Base-by-base conservation (phyloP, 805 yeast species). In the Candida parachauliodes region DNA sequence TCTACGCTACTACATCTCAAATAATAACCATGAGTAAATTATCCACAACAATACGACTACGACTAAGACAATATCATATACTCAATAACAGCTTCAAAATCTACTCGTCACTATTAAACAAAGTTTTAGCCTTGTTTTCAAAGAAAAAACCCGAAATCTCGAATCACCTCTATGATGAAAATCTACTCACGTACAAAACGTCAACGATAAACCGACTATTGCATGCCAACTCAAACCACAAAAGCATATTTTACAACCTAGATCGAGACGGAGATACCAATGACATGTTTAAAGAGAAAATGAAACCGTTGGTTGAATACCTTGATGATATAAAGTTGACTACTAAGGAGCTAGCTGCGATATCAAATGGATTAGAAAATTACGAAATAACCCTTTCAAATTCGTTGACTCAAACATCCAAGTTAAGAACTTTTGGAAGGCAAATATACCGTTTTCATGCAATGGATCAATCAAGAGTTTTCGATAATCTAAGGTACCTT, bases 391-490 rank as follows among this genome's bases (percentile, higher is more conserved):
- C 3, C 8, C 8, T 34, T 3, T 6, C 18, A 2, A 25, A 26
- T 23, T 21, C 29, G 15, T 16, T 28, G 12, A 11, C 11, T 11
- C 39, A 41, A 22, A 41, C 58, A 1, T 47, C 36, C 14, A 55
- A 49, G 31, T 46, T 67, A 8, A 48, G 69, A 15, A 39, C 37
- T 3, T 31, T 57, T 11, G 73, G 72, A 0, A 31, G 51, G 27
- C 23, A 41, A 1, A 45, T 52, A 17, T 56, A 52, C 21, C 48
- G 46, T 18, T 45, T 55, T 26, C 57, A 54, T 23, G 38, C 60
- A 26, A 20, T 34, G 15, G 20, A 21, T 10, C 16, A 36, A 6
- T 25, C 34, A 2, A 32, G 16, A 18, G 22, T 62, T 6, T 68
- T 65, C 40, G 46, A 55, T 1, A 56, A 55, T 33, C 42, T 49